Evolutionary conservation across 371 early-diverging fungal species (phyloP).

Genomic region (Mortierella polycephala): DNA sequence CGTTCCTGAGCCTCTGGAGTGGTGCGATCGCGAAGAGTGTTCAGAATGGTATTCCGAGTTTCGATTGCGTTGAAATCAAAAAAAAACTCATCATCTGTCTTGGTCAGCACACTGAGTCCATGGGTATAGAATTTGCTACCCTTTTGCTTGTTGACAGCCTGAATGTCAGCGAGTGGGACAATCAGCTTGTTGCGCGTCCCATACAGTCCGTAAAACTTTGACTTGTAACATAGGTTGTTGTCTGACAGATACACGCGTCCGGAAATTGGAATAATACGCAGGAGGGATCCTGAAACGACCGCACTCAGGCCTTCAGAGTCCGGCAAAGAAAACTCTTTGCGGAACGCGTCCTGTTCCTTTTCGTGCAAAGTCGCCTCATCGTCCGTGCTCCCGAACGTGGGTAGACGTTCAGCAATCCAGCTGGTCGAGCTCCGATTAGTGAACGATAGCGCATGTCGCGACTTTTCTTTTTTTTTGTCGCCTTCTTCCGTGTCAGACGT

Average conservation of each 20-base stretch:
- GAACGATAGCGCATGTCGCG: slow-evolving; percentile 28
- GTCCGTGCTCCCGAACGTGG: slow-evolving; percentile 14
- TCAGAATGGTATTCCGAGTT: slow-evolving; percentile 41
- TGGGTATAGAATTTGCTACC: slow-evolving; percentile 54
- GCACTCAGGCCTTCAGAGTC: slow-evolving; percentile 65
- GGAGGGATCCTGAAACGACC: slow-evolving; percentile 61
- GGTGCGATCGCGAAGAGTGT: slow-evolving; percentile 27
- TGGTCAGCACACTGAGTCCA: slow-evolving; percentile 56
- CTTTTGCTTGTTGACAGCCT: slow-evolving; percentile 42
- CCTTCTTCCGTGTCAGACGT: slow-evolving; percentile 38
- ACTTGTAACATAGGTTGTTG: slow-evolving; percentile 74
- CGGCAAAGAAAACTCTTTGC: slow-evolving; percentile 70
- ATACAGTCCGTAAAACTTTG: slow-evolving; percentile 62
- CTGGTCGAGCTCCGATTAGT: slow-evolving; percentile 35
- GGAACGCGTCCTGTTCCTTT: slow-evolving; percentile 58
- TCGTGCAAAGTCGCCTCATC: slow-evolving; percentile 17
- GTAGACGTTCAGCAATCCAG: slow-evolving; percentile 38
- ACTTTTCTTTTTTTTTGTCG: slow-evolving; percentile 49
- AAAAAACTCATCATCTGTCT: slow-evolving; percentile 57
- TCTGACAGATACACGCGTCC: slow-evolving; percentile 77
- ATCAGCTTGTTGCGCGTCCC: slow-evolving; percentile 63
- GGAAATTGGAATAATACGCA: slow-evolving; percentile 62
- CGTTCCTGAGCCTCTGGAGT: slow-evolving; percentile 39
- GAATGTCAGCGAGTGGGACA: slow-evolving; percentile 58
- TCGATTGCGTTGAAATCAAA: slow-evolving; percentile 63